A percentile compares a stretch with the other conserved stretches of the same genome.
These are phyloP conservation scores for Chrysoporthe puriensis DNA, from an alignment of 2,329 filamentous ascomycete genomes.

Conservation along the genomic window DNA sequence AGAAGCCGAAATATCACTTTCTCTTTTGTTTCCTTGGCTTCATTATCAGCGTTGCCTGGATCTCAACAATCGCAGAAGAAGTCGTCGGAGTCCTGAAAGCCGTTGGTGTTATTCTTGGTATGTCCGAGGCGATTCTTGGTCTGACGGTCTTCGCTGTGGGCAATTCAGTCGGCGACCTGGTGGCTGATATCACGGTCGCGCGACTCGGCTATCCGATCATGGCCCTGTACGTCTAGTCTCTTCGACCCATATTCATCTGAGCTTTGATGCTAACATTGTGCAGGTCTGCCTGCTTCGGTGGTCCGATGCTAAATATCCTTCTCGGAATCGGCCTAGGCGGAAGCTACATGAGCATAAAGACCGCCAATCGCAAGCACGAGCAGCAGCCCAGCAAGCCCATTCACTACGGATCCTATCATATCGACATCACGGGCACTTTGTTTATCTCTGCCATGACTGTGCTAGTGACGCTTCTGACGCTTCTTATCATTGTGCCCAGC, in stretches of 20 bases:
- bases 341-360: constrained; percentile 79
- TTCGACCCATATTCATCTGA: background rate
- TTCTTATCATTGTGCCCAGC: constrained; percentile 80
- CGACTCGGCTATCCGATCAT: constrained; percentile 94
- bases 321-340: constrained; percentile 93
- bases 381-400: constrained; percentile 69
- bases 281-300: constrained; percentile 92
- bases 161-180: constrained; percentile 91
- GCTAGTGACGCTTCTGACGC: constrained; percentile 74
- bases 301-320: constrained; percentile 95
- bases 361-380: constrained; percentile 65
- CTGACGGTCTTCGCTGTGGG: constrained; percentile 96
- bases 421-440: constrained; percentile 82
- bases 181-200: constrained; percentile 93
- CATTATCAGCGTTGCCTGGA: constrained; percentile 90
- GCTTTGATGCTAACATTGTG: background rate
- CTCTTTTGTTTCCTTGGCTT: constrained; percentile 89
- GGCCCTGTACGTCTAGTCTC: constrained; percentile 64
- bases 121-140: constrained; percentile 92
- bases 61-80: constrained; percentile 92
- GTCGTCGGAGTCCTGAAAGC: constrained; percentile 95
- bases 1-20: constrained; percentile 73
- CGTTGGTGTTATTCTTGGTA: constrained; percentile 86
- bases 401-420: constrained; percentile 75
- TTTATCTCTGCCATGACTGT: constrained; percentile 85